Conservation (phyloP, 768 basidiomycete species). For the Fibroporia radiculosa region DNA sequence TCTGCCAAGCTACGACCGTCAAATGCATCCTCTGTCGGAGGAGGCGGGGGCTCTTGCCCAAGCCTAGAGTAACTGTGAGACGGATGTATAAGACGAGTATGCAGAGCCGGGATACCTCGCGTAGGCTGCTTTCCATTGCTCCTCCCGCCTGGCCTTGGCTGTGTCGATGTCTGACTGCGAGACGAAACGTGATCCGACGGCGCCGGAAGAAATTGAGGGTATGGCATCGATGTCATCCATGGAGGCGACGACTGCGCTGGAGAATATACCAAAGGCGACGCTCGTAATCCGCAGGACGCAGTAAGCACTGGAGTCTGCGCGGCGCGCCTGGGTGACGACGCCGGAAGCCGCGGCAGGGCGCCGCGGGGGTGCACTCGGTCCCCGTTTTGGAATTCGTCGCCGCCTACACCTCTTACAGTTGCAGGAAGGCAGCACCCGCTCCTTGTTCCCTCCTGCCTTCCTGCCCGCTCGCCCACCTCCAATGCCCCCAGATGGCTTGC, state of each 20-base stretch:
- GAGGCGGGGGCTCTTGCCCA: conserved; percentile 78
- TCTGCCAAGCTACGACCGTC: conserved; percentile 86
- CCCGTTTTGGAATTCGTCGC: conserved; percentile 5
- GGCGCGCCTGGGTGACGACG: no score
- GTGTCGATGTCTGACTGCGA: conserved; percentile 71
- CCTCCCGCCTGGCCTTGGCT: conserved; percentile 64
- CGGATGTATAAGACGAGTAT: conserved; percentile 2
- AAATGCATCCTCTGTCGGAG: conserved; percentile 66
- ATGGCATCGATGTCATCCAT: conserved; percentile 58
- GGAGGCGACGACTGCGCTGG: neutral
- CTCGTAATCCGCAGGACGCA: neutral
- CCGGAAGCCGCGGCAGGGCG: no score
- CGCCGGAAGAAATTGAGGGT: conserved; percentile 63
- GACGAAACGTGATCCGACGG: conserved; percentile 80
- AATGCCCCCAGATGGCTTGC: conserved; percentile 14
- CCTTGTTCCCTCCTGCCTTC: conserved; percentile 2
- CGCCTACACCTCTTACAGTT: neutral
- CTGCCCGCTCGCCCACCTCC: conserved; percentile 4
- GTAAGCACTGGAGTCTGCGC: conserved; percentile 5
- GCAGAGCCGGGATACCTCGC: conserved; percentile 45
- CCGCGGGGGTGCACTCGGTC: neutral
- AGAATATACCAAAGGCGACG: neutral
- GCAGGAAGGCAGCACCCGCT: conserved; percentile 3
- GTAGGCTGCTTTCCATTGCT: conserved; percentile 88
- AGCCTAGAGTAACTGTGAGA: conserved; percentile 35